A percentile compares a stretch with the other conserved stretches of the same genome.
Conservation (phyloP, 2,329 filamentous ascomycete genomes). For the Ascosphaera aggregata region DNA sequence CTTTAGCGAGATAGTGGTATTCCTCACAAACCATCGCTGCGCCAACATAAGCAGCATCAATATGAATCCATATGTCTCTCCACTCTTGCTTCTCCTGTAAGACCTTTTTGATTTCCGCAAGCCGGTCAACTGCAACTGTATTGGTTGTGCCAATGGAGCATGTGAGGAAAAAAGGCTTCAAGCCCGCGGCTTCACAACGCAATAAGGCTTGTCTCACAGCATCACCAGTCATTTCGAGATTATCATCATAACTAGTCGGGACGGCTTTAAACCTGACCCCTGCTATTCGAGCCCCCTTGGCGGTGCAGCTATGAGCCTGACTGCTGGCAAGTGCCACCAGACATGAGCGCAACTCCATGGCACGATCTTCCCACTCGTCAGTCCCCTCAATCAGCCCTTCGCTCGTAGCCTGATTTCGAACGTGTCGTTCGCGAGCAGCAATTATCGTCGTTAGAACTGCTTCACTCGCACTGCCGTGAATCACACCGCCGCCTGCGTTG, state of each 20-base stretch:
- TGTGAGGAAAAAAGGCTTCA: constrained; percentile 73
- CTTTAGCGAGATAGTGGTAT: constrained; percentile 42
- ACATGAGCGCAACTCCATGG: constrained; percentile 40
- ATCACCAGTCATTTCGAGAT: constrained; percentile 45
- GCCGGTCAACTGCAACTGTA: constrained; percentile 70
- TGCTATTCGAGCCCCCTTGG: constrained; percentile 69
- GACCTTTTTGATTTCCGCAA: constrained; percentile 41
- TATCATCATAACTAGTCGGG: constrained; percentile 34
- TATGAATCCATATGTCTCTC: constrained; percentile 62
- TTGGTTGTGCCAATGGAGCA: constrained; percentile 68
- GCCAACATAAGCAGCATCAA: constrained; percentile 85
- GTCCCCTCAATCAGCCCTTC: constrained; percentile 21
- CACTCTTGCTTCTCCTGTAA: constrained; percentile 21
- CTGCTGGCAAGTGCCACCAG: constrained; percentile 64
- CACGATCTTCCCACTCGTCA: constrained; percentile 43
- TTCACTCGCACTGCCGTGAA: constrained; percentile 78
- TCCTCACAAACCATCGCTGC: constrained; percentile 64
- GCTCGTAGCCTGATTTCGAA: constrained; percentile 33
- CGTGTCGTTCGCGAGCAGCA: constrained; percentile 60
- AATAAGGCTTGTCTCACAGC: constrained; percentile 38
- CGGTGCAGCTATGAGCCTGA: constrained; percentile 59
- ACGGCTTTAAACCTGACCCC: constrained; percentile 62
- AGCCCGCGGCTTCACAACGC: constrained; percentile 40
- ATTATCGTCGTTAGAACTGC: constrained; percentile 71
- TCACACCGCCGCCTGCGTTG: constrained; percentile 56